These are phyloP conservation scores for Mortierella sp. DNA, from an alignment of 371 early-diverging fungal genomes.

Conservation along the genomic window DNA sequence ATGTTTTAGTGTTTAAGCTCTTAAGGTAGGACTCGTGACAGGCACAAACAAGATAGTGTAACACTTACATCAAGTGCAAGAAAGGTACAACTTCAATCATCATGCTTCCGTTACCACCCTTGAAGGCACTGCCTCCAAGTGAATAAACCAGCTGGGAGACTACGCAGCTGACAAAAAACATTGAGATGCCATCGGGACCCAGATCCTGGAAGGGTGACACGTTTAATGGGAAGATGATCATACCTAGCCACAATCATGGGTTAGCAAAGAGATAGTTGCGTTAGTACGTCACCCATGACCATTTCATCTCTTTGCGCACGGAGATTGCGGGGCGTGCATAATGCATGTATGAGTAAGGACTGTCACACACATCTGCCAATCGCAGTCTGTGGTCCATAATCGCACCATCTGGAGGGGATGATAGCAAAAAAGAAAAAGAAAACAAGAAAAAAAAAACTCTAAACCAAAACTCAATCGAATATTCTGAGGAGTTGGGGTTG, in stretches of 20 bases:
- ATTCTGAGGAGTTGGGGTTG: neutral
- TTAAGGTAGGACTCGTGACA: neutral
- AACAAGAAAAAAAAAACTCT: neutral
- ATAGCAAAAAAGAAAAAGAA: neutral
- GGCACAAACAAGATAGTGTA: neutral
- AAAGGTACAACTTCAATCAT: constrained; percentile 96
- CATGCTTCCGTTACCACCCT: constrained; percentile 95
- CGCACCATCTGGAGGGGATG: neutral
- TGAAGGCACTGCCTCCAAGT: constrained; percentile 87
- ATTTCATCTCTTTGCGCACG: neutral
- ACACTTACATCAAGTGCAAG: constrained; percentile 86
- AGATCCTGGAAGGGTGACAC: constrained; percentile 81
- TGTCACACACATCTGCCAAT: neutral
- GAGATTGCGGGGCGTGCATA: neutral
- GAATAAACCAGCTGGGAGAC: constrained; percentile 89
- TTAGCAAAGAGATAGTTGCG: neutral
- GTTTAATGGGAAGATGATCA: constrained; percentile 92
- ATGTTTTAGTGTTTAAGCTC: constrained; percentile 24
- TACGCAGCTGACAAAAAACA: constrained; percentile 91
- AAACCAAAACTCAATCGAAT: neutral
- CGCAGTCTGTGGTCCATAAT: neutral
- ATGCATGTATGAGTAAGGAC: neutral
- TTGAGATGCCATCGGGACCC: constrained; percentile 93
- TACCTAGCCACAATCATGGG: constrained; percentile 60
- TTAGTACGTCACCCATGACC: neutral